Base-by-base conservation (phyloP, 2,329 filamentous ascomycete genomes). In the Scedosporium boydii region DNA sequence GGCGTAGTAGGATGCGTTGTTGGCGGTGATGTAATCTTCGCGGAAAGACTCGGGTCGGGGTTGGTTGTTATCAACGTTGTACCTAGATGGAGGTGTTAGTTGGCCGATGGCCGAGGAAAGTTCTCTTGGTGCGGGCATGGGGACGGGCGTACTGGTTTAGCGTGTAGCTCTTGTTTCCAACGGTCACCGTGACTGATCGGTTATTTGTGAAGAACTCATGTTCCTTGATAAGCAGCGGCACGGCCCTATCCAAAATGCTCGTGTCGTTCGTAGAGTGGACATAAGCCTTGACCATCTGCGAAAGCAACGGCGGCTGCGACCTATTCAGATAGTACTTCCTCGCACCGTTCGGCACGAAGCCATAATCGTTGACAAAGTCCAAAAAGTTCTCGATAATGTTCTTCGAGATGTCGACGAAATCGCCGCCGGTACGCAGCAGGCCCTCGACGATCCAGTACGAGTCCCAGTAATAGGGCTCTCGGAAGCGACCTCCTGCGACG, bases 381-480 rank as follows among this genome's bases (percentile, higher is more conserved):
- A 88, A 74, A 67, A 89, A 89, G 69, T 89, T 89, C 68, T 88
- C 85, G 65, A 89, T 87, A 34, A 84, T 87, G 71, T 89, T 87
- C 69, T 78, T 80, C 3, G 86, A 82, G 64, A 89, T 87, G 41
- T 82, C 72, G 6, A 81, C 81, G 65, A 88, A 89, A 55, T 80
- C 80, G 44, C 86, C 87, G 16, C 84, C 80, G 0, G 85, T 88
- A 57, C 86, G 80, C 41, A 89, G 73, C 26, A 89, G 76, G 26
- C 87, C 87, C 72, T 87, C 82, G 57, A 89, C 67, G 58, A 88
- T 87, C 85, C 84, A 88, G 74, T 82, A 88, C 38, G 84, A 86
- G 70, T 89, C 86, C 86, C 86, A 89, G 71, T 89, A 89, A 69
- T 89, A 89, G 1, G 84, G 80, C 72, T 89, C 87, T 41, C 86